phyloP scores from a whole-genome alignment of 306 rosid genomes.

The Acacia acuminata region DNA sequence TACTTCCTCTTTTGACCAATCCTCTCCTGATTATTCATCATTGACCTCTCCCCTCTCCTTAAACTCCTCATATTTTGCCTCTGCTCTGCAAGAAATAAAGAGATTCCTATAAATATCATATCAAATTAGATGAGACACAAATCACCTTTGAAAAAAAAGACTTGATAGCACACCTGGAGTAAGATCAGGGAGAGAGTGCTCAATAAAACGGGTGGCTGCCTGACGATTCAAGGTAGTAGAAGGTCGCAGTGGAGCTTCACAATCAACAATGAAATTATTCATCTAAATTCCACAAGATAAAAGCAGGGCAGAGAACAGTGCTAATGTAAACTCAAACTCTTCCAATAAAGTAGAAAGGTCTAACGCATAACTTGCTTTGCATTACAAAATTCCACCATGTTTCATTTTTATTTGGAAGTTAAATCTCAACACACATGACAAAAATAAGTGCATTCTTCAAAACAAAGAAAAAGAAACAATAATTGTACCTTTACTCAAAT shows the following conservation, averaged over 20 bases:
- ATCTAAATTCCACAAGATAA: constrained; percentile 22
- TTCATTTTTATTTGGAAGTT: not conserved
- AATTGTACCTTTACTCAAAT: constrained; percentile 66
- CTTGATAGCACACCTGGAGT: constrained; percentile 60
- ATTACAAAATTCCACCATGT: not conserved
- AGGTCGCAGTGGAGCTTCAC: constrained; percentile 84
- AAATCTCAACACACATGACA: constrained; percentile 2
- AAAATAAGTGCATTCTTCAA: not conserved
- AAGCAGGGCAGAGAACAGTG: constrained; percentile 19
- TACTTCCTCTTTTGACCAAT: constrained; percentile 77
- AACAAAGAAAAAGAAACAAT: not conserved
- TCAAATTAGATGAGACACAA: constrained; percentile 13
- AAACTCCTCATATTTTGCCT: constrained; percentile 65
- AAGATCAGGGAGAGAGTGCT: constrained; percentile 87
- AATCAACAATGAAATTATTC: constrained; percentile 43
- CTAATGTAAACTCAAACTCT: constrained; percentile 22
- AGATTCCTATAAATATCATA: constrained; percentile 24
- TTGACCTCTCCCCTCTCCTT: constrained; percentile 67
- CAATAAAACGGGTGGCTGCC: constrained; percentile 94
- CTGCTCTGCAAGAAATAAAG: constrained; percentile 55
- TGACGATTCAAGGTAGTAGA: constrained; percentile 73
- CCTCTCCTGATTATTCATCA: constrained; percentile 45
- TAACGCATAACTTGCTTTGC: not conserved
- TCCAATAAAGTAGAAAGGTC: not conserved
- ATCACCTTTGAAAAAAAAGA: constrained; percentile 11